phyloP scores from a whole-genome alignment of 257 asterid genomes.

The Solanum piurae region DNA sequence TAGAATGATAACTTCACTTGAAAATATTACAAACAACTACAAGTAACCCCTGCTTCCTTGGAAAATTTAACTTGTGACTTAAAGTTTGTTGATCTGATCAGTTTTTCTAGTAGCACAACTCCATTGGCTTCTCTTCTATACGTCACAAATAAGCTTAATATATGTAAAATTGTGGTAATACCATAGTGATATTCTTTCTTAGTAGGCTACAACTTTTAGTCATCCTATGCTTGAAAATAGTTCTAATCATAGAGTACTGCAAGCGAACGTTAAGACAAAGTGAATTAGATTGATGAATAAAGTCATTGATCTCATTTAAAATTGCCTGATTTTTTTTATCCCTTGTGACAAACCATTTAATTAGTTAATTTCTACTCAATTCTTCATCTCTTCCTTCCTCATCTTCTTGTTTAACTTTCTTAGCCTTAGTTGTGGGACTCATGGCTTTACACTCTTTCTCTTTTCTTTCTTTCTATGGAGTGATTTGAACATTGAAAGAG shows the following conservation, averaged over 20 bases:
- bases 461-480: neutral
- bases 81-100: neutral
- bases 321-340: neutral
- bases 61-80: neutral
- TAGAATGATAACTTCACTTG: neutral
- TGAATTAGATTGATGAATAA: neutral
- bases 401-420: neutral
- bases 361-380: neutral
- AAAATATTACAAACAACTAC: neutral
- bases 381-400: neutral
- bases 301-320: neutral
- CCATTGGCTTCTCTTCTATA: neutral
- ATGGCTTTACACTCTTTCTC: neutral
- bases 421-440: neutral
- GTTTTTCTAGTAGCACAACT: neutral
- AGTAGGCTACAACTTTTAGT: too few species aligned
- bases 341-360: neutral
- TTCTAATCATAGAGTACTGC: neutral
- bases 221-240: too few species aligned
- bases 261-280: neutral
- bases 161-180: neutral
- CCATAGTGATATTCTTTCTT: too few species aligned
- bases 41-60: neutral
- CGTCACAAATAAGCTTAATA: neutral
- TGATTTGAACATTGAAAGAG: neutral